Conservation (phyloP, 495 filamentous ascomycete genomes). For the Neurospora sp. region DNA sequence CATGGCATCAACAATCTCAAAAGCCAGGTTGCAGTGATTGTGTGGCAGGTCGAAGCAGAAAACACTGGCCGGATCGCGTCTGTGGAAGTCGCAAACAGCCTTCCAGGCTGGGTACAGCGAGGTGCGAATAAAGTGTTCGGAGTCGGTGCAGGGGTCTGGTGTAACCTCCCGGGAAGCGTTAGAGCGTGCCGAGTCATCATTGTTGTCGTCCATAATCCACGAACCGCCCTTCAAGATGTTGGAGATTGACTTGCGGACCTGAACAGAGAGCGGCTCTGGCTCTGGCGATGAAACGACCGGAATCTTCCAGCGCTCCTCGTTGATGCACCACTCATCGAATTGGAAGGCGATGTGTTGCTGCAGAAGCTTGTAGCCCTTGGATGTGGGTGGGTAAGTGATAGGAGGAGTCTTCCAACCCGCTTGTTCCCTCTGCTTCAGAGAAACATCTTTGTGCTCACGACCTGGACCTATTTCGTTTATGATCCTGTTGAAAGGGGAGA, state of each 20-base stretch:
- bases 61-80: background rate
- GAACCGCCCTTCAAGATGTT: background rate
- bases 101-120: background rate
- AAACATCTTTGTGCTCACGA: background rate
- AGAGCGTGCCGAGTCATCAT: background rate
- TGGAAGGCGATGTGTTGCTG: background rate
- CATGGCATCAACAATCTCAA: background rate
- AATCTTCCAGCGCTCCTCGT: background rate
- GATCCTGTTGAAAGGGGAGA: background rate
- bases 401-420: background rate
- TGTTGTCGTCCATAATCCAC: background rate
- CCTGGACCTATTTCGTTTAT: background rate
- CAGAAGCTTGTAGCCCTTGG: background rate
- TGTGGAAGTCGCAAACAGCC: background rate
- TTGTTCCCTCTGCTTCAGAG: background rate
- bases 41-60: background rate
- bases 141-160: background rate
- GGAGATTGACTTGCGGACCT: background rate
- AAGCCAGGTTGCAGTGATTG: background rate
- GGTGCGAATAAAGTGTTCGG: background rate
- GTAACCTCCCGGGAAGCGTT: background rate
- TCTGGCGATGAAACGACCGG: background rate
- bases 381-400: background rate
- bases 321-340: background rate
- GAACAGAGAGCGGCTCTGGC: background rate